Evolutionary conservation across 805 yeast genomes (phyloP).

Genomic region (Starmerella floricola): DNA sequence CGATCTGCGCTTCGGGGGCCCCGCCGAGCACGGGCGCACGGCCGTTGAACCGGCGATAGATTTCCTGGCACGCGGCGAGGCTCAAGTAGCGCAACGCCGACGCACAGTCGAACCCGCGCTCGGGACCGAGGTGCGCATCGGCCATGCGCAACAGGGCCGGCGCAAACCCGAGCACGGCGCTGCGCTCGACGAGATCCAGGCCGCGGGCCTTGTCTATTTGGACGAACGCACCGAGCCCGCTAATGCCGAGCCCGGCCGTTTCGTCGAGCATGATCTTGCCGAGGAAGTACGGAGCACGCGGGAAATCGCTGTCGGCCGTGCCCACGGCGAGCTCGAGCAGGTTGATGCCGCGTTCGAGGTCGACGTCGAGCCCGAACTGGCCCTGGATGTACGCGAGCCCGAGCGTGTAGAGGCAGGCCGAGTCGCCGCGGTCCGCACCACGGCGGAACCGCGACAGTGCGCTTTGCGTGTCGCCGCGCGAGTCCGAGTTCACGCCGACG

Average conservation of each 20-base stretch:
- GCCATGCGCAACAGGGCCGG: slow-evolving; percentile 32
- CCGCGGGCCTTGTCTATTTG: slow-evolving; percentile 18
- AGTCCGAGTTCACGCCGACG: slow-evolving; percentile 28
- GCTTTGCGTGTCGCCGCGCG: slow-evolving; percentile 24
- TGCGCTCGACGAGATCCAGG: slow-evolving; percentile 26
- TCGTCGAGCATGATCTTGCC: slow-evolving; percentile 31
- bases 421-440: slow-evolving; percentile 30
- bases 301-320: slow-evolving; percentile 31
- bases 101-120: slow-evolving; percentile 26
- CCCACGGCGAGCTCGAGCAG: slow-evolving; percentile 25
- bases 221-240: neutral
- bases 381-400: slow-evolving; percentile 27
- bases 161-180: slow-evolving; percentile 31
- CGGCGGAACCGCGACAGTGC: slow-evolving; percentile 28
- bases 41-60: slow-evolving; percentile 20
- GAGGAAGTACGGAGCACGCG: slow-evolving; percentile 31
- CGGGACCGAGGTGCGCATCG: slow-evolving; percentile 28
- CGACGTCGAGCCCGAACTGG: slow-evolving; percentile 21
- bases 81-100: slow-evolving; percentile 28
- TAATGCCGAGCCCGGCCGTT: slow-evolving; percentile 23
- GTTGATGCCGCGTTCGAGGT: slow-evolving; percentile 22
- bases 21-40: slow-evolving; percentile 22
- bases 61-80: slow-evolving; percentile 29
- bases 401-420: slow-evolving; percentile 32
- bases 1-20: slow-evolving; percentile 31